Evolutionary conservation across 2,329 filamentous ascomycete species (phyloP).

Genomic region (Pezicula carpinea): DNA sequence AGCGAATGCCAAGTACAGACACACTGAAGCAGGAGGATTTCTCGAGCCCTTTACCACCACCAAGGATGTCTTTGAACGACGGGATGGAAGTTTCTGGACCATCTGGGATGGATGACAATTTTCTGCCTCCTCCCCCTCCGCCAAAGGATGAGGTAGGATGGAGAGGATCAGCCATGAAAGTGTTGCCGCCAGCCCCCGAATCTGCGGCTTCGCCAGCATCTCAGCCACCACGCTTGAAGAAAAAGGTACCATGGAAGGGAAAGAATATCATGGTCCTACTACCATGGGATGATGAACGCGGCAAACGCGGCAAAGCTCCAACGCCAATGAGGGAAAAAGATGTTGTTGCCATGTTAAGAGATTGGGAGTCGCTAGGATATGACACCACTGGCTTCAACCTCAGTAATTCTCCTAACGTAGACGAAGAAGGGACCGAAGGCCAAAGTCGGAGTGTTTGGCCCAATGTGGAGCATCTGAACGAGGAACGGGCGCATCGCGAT

Average conservation of each 20-base stretch:
- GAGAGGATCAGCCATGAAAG: conserved; percentile 10
- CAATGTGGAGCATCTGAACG: conserved; percentile 49
- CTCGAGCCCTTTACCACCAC: conserved; percentile 10
- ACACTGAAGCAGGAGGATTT: conserved; percentile 28
- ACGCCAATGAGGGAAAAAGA: conserved; percentile 51
- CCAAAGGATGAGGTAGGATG: conserved; percentile 22
- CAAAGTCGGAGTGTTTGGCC: conserved; percentile 71
- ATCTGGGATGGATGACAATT: conserved; percentile 32
- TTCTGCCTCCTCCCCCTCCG: conserved; percentile 32
- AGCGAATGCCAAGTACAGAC: conserved; percentile 27
- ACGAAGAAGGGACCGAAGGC: conserved; percentile 18
- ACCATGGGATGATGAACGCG: conserved; percentile 63
- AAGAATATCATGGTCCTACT: conserved; percentile 70
- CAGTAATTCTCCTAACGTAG: conserved; percentile 35
- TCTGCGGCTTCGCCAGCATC: conserved; percentile 26
- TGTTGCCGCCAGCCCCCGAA: conserved; percentile 10
- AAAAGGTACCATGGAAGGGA: conserved; percentile 70
- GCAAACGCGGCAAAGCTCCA: conserved; percentile 48
- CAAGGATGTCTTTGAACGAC: conserved; percentile 17
- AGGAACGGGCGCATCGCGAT: conserved; percentile 47
- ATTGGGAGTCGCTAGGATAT: conserved; percentile 68
- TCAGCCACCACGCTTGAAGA: conserved; percentile 56
- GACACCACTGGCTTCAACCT: conserved; percentile 65
- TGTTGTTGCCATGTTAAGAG: conserved; percentile 55
- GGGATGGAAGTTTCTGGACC: conserved; percentile 14